Conservation (phyloP, 495 filamentous ascomycete species). For the Penicillium lividum region DNA sequence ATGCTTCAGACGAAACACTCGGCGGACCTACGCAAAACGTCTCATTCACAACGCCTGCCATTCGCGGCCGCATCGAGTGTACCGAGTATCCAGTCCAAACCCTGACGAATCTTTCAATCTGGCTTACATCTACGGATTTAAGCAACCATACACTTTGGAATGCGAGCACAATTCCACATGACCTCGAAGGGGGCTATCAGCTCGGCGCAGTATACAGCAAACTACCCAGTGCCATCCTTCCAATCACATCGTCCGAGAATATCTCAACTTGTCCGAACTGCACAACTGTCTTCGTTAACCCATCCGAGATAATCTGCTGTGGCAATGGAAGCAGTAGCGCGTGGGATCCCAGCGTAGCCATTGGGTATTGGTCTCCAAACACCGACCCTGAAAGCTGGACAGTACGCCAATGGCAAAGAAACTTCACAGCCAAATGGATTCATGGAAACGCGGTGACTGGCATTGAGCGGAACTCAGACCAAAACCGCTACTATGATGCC, state of each 20-base stretch:
- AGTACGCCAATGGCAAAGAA: constrained; percentile 20
- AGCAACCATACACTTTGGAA: constrained; percentile 16
- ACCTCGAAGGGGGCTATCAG: constrained; percentile 15
- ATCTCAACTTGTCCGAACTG: constrained; percentile 14
- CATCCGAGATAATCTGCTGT: constrained; percentile 29
- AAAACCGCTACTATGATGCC: neutral
- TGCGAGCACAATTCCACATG: constrained; percentile 15
- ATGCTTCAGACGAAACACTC: neutral
- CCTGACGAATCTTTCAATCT: constrained; percentile 22
- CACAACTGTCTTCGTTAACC: constrained; percentile 27
- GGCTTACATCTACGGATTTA: constrained; percentile 27
- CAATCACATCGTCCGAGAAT: constrained; percentile 7
- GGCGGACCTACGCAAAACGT: constrained; percentile 19
- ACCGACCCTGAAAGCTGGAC: constrained; percentile 2
- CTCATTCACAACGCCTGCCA: constrained; percentile 30
- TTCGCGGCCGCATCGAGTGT: constrained; percentile 34
- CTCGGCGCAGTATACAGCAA: constrained; percentile 9
- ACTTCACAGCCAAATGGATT: constrained; percentile 40
- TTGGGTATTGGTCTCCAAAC: constrained; percentile 35
- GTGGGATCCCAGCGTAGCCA: constrained; percentile 11
- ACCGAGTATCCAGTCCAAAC: constrained; percentile 12
- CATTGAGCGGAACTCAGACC: neutral
- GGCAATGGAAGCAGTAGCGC: constrained; percentile 26
- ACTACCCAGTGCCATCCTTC: constrained; percentile 12
- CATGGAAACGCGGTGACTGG: constrained; percentile 16